Percentiles rank a stretch among this genome's conserved stretches.
phyloP scores from a whole-genome alignment of 176 grass and related monocot genomes.

The Oryza rufipogon region DNA sequence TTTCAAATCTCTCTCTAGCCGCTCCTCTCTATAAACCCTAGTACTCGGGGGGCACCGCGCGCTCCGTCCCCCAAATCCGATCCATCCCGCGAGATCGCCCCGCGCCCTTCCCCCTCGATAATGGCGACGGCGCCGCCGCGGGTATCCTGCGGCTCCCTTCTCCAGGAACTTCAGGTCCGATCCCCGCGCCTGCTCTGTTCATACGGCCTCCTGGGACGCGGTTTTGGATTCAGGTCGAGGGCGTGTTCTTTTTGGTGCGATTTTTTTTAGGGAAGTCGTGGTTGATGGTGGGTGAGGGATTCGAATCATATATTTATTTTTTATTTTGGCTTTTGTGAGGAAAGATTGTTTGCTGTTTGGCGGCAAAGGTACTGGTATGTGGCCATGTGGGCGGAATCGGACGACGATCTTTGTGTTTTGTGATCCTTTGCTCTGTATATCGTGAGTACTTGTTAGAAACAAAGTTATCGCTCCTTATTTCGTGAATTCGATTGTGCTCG shows the following conservation, averaged over 20 bases:
- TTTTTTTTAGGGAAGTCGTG: background rate
- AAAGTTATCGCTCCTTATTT: background rate
- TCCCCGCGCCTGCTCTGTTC: background rate
- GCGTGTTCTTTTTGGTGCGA: background rate
- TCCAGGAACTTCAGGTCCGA: conserved; percentile 81
- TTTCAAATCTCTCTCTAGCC: conserved; percentile 33
- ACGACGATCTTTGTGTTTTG: background rate
- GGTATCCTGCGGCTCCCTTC: conserved; percentile 69
- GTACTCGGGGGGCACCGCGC: conserved; percentile 1
- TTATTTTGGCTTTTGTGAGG: background rate
- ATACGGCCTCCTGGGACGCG: background rate
- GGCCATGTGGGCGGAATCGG: background rate
- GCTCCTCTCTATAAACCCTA: conserved; percentile 45
- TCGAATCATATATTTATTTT: background rate
- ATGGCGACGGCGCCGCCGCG: conserved; percentile 39
- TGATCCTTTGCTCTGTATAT: background rate
- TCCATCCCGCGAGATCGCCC: background rate
- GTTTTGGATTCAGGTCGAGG: background rate
- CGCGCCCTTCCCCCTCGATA: background rate
- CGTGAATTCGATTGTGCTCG: background rate
- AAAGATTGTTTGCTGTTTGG: background rate
- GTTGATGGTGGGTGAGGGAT: background rate
- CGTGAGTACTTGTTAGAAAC: no score
- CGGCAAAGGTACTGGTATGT: background rate
- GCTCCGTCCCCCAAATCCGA: background rate